phyloP scores from a whole-genome alignment of 2,329 filamentous ascomycete species.

The Ophiostoma angusticollis region DNA sequence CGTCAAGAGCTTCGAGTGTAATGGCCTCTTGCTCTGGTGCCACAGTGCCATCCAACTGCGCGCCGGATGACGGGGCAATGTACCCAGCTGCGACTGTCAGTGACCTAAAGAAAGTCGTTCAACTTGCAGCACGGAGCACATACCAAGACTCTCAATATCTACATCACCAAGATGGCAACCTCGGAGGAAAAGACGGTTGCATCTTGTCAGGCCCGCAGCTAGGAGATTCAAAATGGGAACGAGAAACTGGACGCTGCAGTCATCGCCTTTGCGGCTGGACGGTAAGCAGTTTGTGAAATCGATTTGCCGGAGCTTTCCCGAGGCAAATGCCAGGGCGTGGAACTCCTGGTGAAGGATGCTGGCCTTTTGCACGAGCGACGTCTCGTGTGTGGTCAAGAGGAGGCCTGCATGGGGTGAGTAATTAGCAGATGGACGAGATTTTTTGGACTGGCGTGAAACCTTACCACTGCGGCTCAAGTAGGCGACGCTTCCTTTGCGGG shows the following conservation, averaged over 20 bases:
- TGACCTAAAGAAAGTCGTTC: background rate
- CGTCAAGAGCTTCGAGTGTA: slow-evolving; percentile 34
- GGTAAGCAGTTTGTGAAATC: slow-evolving; percentile 33
- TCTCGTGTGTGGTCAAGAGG: slow-evolving; percentile 35
- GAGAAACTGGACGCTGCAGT: slow-evolving; percentile 19
- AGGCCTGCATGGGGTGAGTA: slow-evolving; percentile 22
- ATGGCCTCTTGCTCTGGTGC: slow-evolving; percentile 13
- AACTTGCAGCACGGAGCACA: too few species aligned
- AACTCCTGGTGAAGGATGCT: slow-evolving; percentile 43
- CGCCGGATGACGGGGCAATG: slow-evolving; percentile 5
- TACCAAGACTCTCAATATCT: slow-evolving; percentile 39
- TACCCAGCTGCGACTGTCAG: slow-evolving; percentile 1
- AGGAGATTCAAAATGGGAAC: slow-evolving; percentile 34
- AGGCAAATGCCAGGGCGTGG: slow-evolving; percentile 41
- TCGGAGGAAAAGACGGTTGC: slow-evolving; percentile 38
- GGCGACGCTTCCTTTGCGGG: slow-evolving; percentile 32
- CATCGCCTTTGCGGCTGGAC: slow-evolving; percentile 1
- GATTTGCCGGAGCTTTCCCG: slow-evolving; percentile 41
- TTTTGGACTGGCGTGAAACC: slow-evolving; percentile 9
- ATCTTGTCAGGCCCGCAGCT: slow-evolving; percentile 29
- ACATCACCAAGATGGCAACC: slow-evolving; percentile 33
- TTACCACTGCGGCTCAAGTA: slow-evolving; percentile 40
- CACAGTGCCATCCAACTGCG: background rate
- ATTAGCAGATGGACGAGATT: slow-evolving; percentile 12
- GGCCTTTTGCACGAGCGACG: slow-evolving; percentile 34